Percentiles rank a stretch among this genome's conserved stretches.
Evolutionary conservation across 495 filamentous ascomycete genomes (phyloP).

Genomic region (Penicillium macrosclerotiorum): DNA sequence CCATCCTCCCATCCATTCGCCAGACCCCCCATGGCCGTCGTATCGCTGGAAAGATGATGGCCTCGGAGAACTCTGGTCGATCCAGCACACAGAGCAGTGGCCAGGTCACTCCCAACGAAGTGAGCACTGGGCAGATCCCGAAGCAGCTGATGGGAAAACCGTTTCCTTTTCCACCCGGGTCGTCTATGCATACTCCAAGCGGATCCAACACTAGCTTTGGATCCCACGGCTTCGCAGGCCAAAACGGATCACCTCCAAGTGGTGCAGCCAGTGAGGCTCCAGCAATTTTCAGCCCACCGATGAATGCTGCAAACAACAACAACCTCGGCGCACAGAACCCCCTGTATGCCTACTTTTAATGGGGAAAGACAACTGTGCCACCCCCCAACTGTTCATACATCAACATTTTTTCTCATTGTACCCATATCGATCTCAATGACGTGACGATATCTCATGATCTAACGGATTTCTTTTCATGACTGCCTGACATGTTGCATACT

Average conservation of each 20-base stretch:
- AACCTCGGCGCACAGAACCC: conserved; percentile 26
- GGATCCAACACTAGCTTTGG: conserved; percentile 19
- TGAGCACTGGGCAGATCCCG: conserved; percentile 31
- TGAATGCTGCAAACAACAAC: conserved; percentile 22
- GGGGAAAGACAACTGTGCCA: too few relatives aligned
- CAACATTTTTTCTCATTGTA: conserved; percentile 38
- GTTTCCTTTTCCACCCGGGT: conserved; percentile 23
- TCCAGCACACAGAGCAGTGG: conserved; percentile 35
- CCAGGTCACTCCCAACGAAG: conserved; percentile 40
- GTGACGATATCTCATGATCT: conserved; percentile 46
- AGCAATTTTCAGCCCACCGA: conserved; percentile 27
- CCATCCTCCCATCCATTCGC: conserved; percentile 75
- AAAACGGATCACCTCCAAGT: conserved; percentile 20
- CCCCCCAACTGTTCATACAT: conserved; percentile 16
- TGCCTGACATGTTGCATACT: conserved; percentile 29
- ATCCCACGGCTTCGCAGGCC: neutral
- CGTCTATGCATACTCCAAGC: conserved; percentile 22
- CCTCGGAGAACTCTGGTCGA: conserved; percentile 35
- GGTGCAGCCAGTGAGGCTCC: conserved; percentile 28
- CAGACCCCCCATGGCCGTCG: conserved; percentile 90
- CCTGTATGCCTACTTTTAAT: conserved; percentile 36
- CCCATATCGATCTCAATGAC: conserved; percentile 45
- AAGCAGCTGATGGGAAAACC: conserved; percentile 32
- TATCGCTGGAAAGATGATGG: conserved; percentile 78
- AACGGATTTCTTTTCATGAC: conserved; percentile 35